Conservation (phyloP, 441 rosid genomes). For the Biscutella laevigata region DNA sequence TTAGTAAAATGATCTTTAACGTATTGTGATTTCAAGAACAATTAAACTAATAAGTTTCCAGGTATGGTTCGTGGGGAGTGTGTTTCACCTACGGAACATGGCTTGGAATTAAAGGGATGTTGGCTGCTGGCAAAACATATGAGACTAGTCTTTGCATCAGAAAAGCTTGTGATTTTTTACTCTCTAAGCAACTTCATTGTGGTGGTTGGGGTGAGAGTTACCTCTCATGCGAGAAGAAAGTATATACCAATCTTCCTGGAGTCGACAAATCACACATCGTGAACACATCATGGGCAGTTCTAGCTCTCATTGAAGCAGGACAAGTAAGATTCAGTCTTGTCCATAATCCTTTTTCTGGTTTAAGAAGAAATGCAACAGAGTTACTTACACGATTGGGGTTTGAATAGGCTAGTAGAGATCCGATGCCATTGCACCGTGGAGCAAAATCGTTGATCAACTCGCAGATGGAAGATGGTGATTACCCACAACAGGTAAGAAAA, state of each 20-base stretch:
- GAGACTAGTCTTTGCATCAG: slow-evolving; percentile 25
- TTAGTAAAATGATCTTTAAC: too few species aligned
- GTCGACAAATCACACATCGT: slow-evolving; percentile 42
- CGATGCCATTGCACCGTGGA: slow-evolving; percentile 44
- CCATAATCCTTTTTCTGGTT: neutral
- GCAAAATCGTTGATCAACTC: slow-evolving; percentile 44
- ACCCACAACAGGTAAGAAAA: slow-evolving; percentile 53
- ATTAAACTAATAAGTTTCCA: neutral
- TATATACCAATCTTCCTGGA: slow-evolving; percentile 42
- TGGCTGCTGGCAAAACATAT: slow-evolving; percentile 37
- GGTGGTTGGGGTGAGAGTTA: slow-evolving; percentile 83
- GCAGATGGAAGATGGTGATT: slow-evolving; percentile 51
- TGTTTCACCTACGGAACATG: slow-evolving; percentile 62
- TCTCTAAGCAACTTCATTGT: slow-evolving; percentile 44
- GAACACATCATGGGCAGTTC: slow-evolving; percentile 65
- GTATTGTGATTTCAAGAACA: neutral
- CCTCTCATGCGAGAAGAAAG: slow-evolving; percentile 46
- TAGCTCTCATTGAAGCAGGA: slow-evolving; percentile 58
- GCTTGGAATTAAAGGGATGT: slow-evolving; percentile 49
- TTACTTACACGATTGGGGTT: neutral
- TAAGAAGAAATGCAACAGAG: neutral
- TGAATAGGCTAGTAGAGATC: slow-evolving; percentile 36
- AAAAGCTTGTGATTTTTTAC: slow-evolving; percentile 51
- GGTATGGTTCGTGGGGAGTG: slow-evolving; percentile 78
- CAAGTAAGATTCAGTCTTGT: slow-evolving; percentile 31